A percentile compares a stretch with the other conserved stretches of the same genome.
phyloP scores from a whole-genome alignment of 768 basidiomycete species.

The Phlegmacium glaucopus region DNA sequence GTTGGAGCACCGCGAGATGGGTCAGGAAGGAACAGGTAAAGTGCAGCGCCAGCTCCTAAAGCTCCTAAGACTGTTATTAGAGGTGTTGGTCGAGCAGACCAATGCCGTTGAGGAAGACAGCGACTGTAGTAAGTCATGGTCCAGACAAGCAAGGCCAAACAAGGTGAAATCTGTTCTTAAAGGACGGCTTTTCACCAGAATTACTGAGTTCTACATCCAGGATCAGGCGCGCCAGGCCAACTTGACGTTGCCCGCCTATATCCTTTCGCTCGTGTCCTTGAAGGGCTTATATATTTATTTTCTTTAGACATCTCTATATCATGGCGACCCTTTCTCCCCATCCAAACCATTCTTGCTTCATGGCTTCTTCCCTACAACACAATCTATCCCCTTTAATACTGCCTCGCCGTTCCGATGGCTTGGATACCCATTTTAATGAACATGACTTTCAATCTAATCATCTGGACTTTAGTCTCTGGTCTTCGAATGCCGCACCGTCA shows the following conservation, averaged over 20 bases:
- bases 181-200: too few species aligned
- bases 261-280: slow-evolving; percentile 17
- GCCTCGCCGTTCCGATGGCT: slow-evolving; percentile 15
- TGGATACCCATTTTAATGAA: slow-evolving; percentile 12
- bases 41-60: slow-evolving; percentile 37
- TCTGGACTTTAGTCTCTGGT: slow-evolving; percentile 12
- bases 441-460: slow-evolving; percentile 38
- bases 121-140: too few species aligned
- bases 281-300: slow-evolving; percentile 11
- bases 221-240: slow-evolving; percentile 16
- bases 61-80: slow-evolving; percentile 29
- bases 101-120: not conserved
- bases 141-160: slow-evolving; percentile 14
- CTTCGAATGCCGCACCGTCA: slow-evolving; percentile 10
- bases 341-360: slow-evolving; percentile 2
- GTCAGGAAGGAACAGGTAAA: slow-evolving; percentile 53
- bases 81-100: slow-evolving; percentile 6
- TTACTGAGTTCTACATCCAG: not conserved
- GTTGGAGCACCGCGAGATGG: slow-evolving; percentile 43
- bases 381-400: slow-evolving; percentile 21
- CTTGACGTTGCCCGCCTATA: slow-evolving; percentile 28
- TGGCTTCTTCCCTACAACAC: slow-evolving; percentile 5
- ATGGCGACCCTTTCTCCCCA: too few species aligned
- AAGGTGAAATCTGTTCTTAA: too few species aligned
- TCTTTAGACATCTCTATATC: slow-evolving; percentile 13